phyloP scores from a whole-genome alignment of 2,329 filamentous ascomycete genomes.

The Nannizziopsis arthrosporioides region DNA sequence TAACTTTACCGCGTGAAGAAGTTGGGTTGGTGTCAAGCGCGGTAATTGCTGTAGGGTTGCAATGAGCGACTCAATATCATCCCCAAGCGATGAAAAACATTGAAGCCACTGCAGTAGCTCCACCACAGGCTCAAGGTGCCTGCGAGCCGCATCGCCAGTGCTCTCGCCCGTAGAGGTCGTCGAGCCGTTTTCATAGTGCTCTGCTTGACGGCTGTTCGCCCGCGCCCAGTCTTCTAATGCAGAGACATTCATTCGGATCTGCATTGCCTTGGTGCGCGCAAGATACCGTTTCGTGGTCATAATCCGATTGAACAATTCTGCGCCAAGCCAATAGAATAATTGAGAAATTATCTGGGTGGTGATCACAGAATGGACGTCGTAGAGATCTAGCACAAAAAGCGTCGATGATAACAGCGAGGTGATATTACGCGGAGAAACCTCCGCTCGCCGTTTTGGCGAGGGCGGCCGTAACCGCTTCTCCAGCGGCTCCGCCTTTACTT shows the following conservation, averaged over 20 bases:
- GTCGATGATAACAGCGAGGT: slow-evolving; percentile 92
- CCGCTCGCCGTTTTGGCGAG: slow-evolving; percentile 82
- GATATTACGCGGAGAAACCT: slow-evolving; percentile 86
- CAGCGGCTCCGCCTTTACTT: slow-evolving; percentile 74
- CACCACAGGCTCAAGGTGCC: slow-evolving; percentile 79
- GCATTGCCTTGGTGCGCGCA: slow-evolving; percentile 95
- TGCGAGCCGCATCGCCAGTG: slow-evolving; percentile 69
- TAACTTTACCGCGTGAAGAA: slow-evolving; percentile 83
- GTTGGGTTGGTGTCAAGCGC: slow-evolving; percentile 69
- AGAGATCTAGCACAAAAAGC: slow-evolving; percentile 93
- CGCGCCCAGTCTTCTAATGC: slow-evolving; percentile 92
- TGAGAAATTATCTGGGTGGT: slow-evolving; percentile 83
- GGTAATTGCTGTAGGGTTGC: slow-evolving; percentile 83
- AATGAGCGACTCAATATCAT: slow-evolving; percentile 79
- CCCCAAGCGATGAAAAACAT: slow-evolving; percentile 86
- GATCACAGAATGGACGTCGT: slow-evolving; percentile 96
- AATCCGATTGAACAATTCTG: slow-evolving; percentile 93
- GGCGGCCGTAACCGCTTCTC: slow-evolving; percentile 88
- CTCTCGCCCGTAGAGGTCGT: slow-evolving; percentile 75
- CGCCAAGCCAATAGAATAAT: slow-evolving; percentile 88
- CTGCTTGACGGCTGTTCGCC: slow-evolving; percentile 81
- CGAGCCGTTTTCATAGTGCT: slow-evolving; percentile 89
- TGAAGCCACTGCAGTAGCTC: slow-evolving; percentile 96
- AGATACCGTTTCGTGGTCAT: slow-evolving; percentile 94
- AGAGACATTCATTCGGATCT: slow-evolving; percentile 98